Conservation (phyloP, 1,284 basidiomycete genomes). For the Moesziomyces aphidis region DNA sequence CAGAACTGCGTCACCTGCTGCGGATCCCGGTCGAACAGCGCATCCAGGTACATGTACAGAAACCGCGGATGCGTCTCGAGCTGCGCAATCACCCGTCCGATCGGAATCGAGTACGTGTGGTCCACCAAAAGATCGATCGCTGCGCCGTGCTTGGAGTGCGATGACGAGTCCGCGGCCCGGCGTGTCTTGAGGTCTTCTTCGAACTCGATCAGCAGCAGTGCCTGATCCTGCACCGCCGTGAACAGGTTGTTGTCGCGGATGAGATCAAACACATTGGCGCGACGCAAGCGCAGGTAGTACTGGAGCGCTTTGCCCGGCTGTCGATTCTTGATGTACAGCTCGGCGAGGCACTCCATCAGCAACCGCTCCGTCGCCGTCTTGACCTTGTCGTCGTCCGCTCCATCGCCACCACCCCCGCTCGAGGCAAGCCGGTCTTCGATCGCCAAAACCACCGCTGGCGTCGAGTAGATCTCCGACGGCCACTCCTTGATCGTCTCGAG, state of each 20-base stretch:
- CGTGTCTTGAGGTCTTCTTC: slow-evolving; percentile 83
- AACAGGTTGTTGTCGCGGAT: slow-evolving; percentile 95
- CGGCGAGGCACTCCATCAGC: slow-evolving; percentile 91
- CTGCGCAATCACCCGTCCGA: slow-evolving; percentile 87
- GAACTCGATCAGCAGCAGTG: slow-evolving; percentile 89
- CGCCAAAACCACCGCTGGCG: slow-evolving; percentile 85
- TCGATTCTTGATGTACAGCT: slow-evolving; percentile 87
- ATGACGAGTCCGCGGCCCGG: neutral
- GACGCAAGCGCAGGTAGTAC: slow-evolving; percentile 85
- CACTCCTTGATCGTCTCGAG: slow-evolving; percentile 84
- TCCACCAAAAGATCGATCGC: slow-evolving; percentile 91
- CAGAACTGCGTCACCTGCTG: slow-evolving; percentile 83
- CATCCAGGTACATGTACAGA: slow-evolving; percentile 92
- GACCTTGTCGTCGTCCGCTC: neutral
- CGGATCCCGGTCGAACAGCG: slow-evolving; percentile 87
- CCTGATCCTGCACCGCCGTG: slow-evolving; percentile 93
- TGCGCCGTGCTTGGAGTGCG: slow-evolving; percentile 70
- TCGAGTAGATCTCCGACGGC: slow-evolving; percentile 91
- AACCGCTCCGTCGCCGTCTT: slow-evolving; percentile 71
- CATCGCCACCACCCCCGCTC: slow-evolving; percentile 8
- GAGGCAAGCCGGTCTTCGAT: slow-evolving; percentile 80
- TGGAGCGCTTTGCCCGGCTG: slow-evolving; percentile 94
- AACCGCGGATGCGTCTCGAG: slow-evolving; percentile 81
- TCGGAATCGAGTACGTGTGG: slow-evolving; percentile 96
- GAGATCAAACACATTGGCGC: slow-evolving; percentile 91